Base-by-base conservation (phyloP, 2,329 filamentous ascomycete genomes). In the Graphiopsis chlorocephala region DNA sequence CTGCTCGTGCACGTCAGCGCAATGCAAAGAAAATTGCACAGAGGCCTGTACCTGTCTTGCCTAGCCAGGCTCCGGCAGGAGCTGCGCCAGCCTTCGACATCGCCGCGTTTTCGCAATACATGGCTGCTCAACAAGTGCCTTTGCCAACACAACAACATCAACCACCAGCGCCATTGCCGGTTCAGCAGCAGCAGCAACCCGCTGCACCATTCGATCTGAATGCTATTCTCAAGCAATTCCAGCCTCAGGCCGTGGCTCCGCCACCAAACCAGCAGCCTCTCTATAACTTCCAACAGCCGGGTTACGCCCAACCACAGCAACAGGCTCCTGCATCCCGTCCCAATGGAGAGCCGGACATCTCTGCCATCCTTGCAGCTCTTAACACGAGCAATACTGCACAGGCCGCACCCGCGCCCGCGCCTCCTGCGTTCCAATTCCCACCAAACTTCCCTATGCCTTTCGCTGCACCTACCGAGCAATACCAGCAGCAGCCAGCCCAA, bases 301-400 rank as follows among this genome's bases (percentile, higher is more conserved):
- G 26, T 15, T 65, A 45, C 26, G 31, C 28, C n/a, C 56, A 56
- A 23, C 45, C 55, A 1, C 61, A 56, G 28, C 60, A 35, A 17
- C 65, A 31, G 20, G 38, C 60, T 8, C 33, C 64, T 17, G 31
- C 33, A 14, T 29, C 60, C 12, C 67, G 63, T 23, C 48, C 64
- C 11, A 65, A 64, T 29, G 64, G 63, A n/a, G 68, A 64, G 65
- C 64, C 70, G 35, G 72, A 75, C 62, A 68, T 75, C 20, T 67
- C 67, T 14, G 72, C 73, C 15, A 74, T 75, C 47, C 68, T 75
- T 35, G 73, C 74, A 1, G 65, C 68, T 12, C 68, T 74, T 6
- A 56, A 61, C 35, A 52, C 20, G n/a, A 61, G 25, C 59, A 62
- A 42, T 25, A 31, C 25, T 15, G 57, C 63, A 7, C 42, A 50